Conservation (phyloP, 2,329 filamentous ascomycete genomes). For the Verticillium longisporum region DNA sequence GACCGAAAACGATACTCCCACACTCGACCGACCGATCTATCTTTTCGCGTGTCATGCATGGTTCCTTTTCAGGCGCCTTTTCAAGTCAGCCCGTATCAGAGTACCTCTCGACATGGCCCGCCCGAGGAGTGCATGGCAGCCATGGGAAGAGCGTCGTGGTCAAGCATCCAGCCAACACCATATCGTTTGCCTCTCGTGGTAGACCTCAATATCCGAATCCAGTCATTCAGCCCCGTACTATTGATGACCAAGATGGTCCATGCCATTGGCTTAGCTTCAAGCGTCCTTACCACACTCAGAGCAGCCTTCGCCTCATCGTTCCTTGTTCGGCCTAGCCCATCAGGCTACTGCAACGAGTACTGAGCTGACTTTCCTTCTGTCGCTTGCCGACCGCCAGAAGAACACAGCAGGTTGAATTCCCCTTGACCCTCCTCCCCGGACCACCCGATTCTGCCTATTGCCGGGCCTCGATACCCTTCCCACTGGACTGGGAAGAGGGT, state of each 20-base stretch:
- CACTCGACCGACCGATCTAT: no score
- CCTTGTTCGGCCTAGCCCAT: background rate
- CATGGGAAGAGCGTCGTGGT: background rate
- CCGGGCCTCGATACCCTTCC: background rate
- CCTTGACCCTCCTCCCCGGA: background rate
- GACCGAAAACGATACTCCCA: no score
- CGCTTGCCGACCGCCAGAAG: background rate
- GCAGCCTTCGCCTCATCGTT: background rate
- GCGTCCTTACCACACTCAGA: background rate
- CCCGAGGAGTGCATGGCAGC: background rate
- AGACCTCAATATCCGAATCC: constrained; percentile 49
- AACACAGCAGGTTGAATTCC: background rate
- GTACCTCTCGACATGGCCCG: background rate
- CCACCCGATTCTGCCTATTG: background rate
- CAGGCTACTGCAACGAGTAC: background rate
- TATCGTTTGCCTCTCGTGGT: constrained; percentile 35
- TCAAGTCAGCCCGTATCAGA: no score
- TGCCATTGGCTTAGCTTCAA: background rate
- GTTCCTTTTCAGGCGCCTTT: no score
- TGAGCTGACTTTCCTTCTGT: background rate
- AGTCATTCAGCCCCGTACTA: constrained; percentile 22
- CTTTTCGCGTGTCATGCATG: no score
- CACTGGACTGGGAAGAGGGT: background rate
- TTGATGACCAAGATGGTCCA: background rate
- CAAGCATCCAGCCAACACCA: background rate